These are phyloP conservation scores for Aspergillus sp. DNA, from an alignment of 2,329 filamentous ascomycete genomes.

Conservation along the genomic window DNA sequence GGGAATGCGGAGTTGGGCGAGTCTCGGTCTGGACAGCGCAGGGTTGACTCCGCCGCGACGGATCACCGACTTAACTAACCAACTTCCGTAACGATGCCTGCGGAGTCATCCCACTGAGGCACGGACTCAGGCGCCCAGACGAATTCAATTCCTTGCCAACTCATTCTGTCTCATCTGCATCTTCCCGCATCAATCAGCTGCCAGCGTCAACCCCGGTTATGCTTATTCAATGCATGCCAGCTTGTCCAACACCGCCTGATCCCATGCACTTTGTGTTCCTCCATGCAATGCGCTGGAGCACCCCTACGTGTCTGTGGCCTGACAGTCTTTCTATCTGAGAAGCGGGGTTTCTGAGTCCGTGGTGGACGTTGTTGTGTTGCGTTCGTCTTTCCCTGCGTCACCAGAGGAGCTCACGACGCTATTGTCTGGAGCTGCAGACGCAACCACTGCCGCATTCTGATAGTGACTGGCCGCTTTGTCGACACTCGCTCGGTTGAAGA, in stretches of 20 bases:
- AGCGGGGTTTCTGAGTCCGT: conserved; percentile 14
- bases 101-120: not conserved
- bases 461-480: conserved; percentile 9
- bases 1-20: conserved; percentile 1
- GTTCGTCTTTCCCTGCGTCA: conserved; percentile 13
- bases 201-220: conserved; percentile 9
- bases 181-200: conserved; percentile 15
- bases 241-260: conserved; percentile 16
- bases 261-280: conserved; percentile 15
- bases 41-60: not conserved
- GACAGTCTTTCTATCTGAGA: conserved; percentile 2
- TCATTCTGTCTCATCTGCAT: conserved; percentile 10
- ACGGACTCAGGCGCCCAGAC: not conserved
- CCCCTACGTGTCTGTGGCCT: conserved; percentile 20
- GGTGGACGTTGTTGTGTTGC: conserved; percentile 11
- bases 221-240: conserved; percentile 18
- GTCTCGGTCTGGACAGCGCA: not conserved
- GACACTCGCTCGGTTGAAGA: not conserved
- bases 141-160: conserved; percentile 9
- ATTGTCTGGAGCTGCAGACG: conserved; percentile 12
- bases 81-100: not conserved
- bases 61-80: not conserved
- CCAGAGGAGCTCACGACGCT: conserved; percentile 1
- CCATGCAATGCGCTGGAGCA: conserved; percentile 14
- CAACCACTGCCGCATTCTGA: conserved; percentile 9